phyloP scores from a whole-genome alignment of 2,329 filamentous ascomycete species.

The Pseudomassariella vexata region DNA sequence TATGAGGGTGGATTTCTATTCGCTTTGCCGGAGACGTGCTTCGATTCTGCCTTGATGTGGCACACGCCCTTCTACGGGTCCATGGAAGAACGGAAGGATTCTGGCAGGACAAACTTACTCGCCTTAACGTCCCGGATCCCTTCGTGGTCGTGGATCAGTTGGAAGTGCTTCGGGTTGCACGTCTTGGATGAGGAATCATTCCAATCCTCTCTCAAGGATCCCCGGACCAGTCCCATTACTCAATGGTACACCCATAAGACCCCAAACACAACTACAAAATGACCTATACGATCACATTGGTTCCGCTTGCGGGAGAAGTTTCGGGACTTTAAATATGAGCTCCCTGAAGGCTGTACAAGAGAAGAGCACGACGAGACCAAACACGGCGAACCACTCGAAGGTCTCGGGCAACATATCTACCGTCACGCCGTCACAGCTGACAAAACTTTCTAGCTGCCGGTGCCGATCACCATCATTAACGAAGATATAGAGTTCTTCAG shows the following conservation, averaged over 20 bases:
- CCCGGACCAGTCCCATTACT: constrained; percentile 1
- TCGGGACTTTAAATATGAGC: not conserved
- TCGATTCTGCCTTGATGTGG: constrained; percentile 2
- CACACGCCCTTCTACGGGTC: not conserved
- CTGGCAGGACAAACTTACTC: not conserved
- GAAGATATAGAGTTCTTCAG: no score
- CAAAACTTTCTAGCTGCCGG: no score
- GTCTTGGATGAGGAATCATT: not conserved
- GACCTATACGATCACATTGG: not conserved
- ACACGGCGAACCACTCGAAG: not conserved
- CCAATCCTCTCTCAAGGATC: not conserved
- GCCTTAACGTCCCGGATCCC: not conserved
- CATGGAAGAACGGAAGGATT: not conserved
- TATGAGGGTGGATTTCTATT: constrained; percentile 1
- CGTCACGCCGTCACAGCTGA: no score
- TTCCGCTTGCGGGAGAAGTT: not conserved
- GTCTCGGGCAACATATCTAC: no score
- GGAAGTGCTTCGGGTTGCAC: not conserved
- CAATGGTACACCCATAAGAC: not conserved
- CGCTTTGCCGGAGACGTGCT: not conserved
- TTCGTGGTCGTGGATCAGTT: constrained; percentile 3
- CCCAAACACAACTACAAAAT: not conserved
- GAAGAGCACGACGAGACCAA: not conserved
- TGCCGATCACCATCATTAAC: no score
- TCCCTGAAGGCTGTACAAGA: no score